Base-by-base conservation (phyloP, 2,329 filamentous ascomycete genomes). In the Fusarium lateritium region DNA sequence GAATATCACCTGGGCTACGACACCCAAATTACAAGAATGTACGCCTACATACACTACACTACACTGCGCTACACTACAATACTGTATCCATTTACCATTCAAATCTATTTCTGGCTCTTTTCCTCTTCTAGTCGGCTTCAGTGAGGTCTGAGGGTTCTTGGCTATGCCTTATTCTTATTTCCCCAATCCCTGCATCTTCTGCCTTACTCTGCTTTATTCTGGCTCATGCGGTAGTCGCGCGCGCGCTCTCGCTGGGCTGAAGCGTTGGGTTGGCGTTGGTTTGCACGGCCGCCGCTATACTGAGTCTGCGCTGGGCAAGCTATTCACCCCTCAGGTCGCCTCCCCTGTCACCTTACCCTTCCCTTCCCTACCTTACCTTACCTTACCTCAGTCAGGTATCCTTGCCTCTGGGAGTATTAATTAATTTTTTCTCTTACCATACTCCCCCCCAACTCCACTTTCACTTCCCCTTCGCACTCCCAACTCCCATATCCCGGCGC, bases 91-190 rank as follows among this genome's bases (percentile, higher is more conserved):
- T 61, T 40, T 60, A 44, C 50, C 21, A 38, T 47, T 53, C 52
- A 24, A 65, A 60, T 70, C 67, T 70, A 70, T 70, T 70, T 70
- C 63, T 62, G 67, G 67, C 67, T 60, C 44, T 51, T 34, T 38
- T 39, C 52, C 47, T 39, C 51, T 54, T 19, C 42, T 53, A 40
- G 50, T 19, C 38, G 19, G 19, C 24, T 62, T 52, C 36, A 55
- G 24, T 51, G 39, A 56, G 56, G 66, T 44, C 66, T 36, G 53
- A 60, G 50, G 56, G 42, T 56, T 63, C 58, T 49, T 57, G 43
- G 38, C 50, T 52, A 38, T 61, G 62, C 58, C 64, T 56, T 56
- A 49, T 59, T 64, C 56, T 45, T 56, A 31, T 63, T 45, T 53
- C 46, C 26, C 51, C n/a, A 64, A 68, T 52, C 62, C 67, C 51